Evolutionary conservation across 176 grass and related monocot genomes (phyloP).

Genomic region (Poa pratensis): DNA sequence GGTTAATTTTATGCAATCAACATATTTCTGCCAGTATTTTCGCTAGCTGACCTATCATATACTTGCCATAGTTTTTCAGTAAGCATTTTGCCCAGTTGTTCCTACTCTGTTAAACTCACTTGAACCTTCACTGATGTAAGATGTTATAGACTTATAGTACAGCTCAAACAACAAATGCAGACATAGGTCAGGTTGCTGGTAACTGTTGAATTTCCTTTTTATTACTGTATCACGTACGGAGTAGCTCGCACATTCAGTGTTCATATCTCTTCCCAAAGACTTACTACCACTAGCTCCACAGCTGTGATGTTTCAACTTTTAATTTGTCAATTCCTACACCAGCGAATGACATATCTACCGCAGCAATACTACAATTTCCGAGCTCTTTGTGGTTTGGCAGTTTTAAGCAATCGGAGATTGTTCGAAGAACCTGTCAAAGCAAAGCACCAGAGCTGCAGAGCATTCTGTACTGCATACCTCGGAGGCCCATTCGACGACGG

Average conservation of each 20-base stretch:
- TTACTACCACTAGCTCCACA: too few relatives aligned
- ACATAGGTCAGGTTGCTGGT: background rate
- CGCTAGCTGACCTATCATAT: background rate
- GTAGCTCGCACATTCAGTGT: too few relatives aligned
- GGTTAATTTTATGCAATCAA: background rate
- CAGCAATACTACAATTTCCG: too few relatives aligned
- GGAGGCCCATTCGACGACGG: constrained; percentile 87
- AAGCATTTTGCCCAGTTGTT: background rate
- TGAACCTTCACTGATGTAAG: constrained; percentile 9
- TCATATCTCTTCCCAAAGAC: background rate
- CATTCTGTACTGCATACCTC: too few relatives aligned
- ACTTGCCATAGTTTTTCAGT: background rate
- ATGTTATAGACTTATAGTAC: background rate
- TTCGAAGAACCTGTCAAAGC: too few relatives aligned
- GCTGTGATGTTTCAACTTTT: too few relatives aligned
- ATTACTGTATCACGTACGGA: background rate
- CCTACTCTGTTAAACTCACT: background rate
- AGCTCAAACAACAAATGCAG: background rate
- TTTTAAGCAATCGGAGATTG: too few relatives aligned
- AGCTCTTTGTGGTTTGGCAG: too few relatives aligned
- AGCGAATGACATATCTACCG: too few relatives aligned
- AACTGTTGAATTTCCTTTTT: background rate
- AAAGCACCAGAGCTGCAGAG: too few relatives aligned
- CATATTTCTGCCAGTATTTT: background rate
- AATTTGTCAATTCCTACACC: too few relatives aligned